Conservation (phyloP, 2,329 filamentous ascomycete species). For the Aspergillus transmontanensis region DNA sequence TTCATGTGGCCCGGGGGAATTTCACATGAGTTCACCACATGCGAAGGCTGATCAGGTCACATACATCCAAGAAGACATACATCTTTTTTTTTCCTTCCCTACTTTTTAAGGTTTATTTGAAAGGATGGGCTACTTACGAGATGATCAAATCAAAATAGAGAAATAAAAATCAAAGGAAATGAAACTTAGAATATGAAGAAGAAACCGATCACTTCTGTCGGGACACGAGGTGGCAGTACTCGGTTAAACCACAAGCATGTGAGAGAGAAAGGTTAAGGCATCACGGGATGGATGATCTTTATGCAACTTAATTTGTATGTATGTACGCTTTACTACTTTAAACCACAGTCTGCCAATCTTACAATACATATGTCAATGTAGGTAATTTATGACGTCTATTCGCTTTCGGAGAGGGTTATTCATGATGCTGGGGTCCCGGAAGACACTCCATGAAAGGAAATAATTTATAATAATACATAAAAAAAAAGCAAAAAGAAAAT, state of each 20-base stretch:
- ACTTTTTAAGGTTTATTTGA: neutral
- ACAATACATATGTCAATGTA: neutral
- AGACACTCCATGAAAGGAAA: neutral
- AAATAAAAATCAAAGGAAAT: too few species aligned
- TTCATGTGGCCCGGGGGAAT: neutral
- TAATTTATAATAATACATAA: too few species aligned
- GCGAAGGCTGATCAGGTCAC: neutral
- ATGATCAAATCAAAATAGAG: too few species aligned
- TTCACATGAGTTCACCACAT: constrained; percentile 9
- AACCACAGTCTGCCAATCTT: too few species aligned
- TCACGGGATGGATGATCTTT: neutral
- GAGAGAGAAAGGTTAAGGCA: neutral
- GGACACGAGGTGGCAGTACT: neutral
- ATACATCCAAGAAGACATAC: neutral
- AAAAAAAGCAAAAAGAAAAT: too few species aligned
- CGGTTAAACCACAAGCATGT: neutral
- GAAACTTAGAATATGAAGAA: neutral
- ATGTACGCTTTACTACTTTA: too few species aligned
- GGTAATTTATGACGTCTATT: neutral
- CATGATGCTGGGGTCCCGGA: neutral
- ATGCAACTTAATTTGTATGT: neutral
- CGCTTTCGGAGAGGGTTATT: neutral
- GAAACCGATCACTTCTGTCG: neutral
- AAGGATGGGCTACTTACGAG: neutral
- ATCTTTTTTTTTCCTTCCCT: neutral